Evolutionary conservation across 2,329 filamentous ascomycete species (phyloP).

Genomic region (Talaromyces sp.): DNA sequence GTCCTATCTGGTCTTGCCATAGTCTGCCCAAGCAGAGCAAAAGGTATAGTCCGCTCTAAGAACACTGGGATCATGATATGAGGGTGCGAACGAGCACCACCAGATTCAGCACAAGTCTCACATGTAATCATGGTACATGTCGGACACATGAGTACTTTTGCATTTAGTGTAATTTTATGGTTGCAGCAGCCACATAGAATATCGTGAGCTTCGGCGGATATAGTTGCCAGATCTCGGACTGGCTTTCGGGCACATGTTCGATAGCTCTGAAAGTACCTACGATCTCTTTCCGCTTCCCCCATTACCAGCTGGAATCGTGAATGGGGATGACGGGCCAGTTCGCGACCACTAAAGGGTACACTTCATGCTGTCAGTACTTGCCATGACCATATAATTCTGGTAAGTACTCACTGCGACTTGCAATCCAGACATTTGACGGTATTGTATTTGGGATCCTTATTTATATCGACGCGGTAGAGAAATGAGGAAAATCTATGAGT

Average conservation of each 20-base stretch:
- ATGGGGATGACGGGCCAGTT: conserved; percentile 11
- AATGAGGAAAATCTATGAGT: conserved; percentile 14
- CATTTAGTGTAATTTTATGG: conserved; percentile 6
- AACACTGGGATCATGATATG: conserved; percentile 13
- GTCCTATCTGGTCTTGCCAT: not conserved
- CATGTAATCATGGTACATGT: conserved; percentile 13
- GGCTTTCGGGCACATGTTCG: conserved; percentile 12
- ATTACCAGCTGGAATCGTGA: conserved; percentile 10
- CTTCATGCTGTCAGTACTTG: not conserved
- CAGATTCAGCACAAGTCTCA: conserved; percentile 11
- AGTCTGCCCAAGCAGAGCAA: conserved; percentile 8
- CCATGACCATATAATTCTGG: not conserved
- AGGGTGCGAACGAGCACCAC: conserved; percentile 12
- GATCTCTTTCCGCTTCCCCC: conserved; percentile 14
- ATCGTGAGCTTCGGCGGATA: conserved; percentile 12
- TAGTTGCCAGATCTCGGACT: conserved; percentile 9
- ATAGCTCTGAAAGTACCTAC: conserved; percentile 10
- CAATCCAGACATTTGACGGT: conserved; percentile 12
- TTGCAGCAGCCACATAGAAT: conserved; percentile 15
- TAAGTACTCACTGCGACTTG: not conserved
- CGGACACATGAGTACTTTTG: conserved; percentile 10
- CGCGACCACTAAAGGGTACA: conserved; percentile 9
- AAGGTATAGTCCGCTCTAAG: conserved; percentile 4
- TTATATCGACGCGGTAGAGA: conserved; percentile 12
- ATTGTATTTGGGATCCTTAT: conserved; percentile 12